Conservation (phyloP, 2,329 filamentous ascomycete species). For the Verticillium alfalfae region DNA sequence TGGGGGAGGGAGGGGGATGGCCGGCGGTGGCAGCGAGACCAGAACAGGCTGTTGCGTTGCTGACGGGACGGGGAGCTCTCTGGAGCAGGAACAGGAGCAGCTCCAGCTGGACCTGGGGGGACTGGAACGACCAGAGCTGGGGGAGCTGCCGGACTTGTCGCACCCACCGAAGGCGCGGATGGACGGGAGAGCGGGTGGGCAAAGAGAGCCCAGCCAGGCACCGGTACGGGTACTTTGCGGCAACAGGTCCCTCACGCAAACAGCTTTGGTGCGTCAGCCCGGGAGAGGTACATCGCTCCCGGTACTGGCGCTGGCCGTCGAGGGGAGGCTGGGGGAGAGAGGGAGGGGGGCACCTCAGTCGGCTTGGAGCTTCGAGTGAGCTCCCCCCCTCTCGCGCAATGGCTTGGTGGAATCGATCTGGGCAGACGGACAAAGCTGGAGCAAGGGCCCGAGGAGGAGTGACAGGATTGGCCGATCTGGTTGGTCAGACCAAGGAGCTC, state of each 20-base stretch:
- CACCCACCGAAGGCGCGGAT: conserved; percentile 2
- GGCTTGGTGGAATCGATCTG: conserved; percentile 3
- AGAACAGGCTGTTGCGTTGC: background rate
- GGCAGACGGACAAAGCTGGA: conserved; percentile 1
- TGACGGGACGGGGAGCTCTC: conserved; percentile 5
- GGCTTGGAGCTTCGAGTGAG: conserved; percentile 5
- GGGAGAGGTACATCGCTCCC: too few species aligned
- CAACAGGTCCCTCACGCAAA: too few species aligned
- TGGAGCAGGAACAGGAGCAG: conserved; percentile 2
- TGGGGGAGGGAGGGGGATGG: conserved; percentile 11
- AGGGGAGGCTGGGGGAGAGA: conserved; percentile 1
- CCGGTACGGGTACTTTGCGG: background rate
- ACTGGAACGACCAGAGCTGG: background rate
- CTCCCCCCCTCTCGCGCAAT: background rate
- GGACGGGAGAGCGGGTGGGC: background rate
- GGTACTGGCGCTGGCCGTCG: background rate
- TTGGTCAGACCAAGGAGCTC: conserved; percentile 10
- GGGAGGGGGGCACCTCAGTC: conserved; percentile 5
- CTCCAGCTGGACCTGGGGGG: conserved; percentile 2
- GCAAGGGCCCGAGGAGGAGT: conserved; percentile 8
- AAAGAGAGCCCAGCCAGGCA: background rate
- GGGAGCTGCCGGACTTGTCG: background rate
- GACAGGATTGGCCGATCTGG: conserved; percentile 2
- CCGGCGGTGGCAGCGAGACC: conserved; percentile 5
- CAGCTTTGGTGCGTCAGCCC: too few species aligned